These are phyloP conservation scores for Ustilago lituana DNA, from an alignment of 1,284 basidiomycete species.

Conservation along the genomic window DNA sequence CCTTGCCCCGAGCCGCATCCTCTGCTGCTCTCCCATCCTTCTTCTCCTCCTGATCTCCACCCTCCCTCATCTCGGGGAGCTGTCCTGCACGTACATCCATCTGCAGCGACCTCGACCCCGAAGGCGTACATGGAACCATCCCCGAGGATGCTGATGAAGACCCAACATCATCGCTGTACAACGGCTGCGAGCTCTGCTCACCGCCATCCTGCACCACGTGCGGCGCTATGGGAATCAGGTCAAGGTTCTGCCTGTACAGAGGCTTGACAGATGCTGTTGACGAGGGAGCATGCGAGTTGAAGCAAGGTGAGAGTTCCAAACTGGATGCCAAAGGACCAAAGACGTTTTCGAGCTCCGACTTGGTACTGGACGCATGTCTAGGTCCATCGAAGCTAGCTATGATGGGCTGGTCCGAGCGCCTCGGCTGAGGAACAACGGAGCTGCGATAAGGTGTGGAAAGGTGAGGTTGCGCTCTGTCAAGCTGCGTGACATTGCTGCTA, in stretches of 20 bases:
- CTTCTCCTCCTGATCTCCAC: too few species aligned
- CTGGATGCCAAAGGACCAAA: conserved; percentile 24
- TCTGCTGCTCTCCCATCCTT: neutral
- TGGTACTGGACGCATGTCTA: conserved; percentile 12
- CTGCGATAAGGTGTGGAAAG: too few species aligned
- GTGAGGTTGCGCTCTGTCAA: too few species aligned
- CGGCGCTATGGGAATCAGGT: conserved; percentile 13
- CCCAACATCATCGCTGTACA: conserved; percentile 20
- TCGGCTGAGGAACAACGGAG: too few species aligned
- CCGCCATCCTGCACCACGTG: neutral
- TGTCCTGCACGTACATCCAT: neutral
- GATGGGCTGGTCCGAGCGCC: neutral
- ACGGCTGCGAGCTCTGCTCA: conserved; percentile 10
- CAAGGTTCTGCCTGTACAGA: conserved; percentile 20
- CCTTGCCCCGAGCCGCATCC: neutral
- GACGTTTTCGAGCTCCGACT: conserved; percentile 28
- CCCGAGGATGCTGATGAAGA: conserved; percentile 5
- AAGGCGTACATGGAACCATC: conserved; percentile 9
- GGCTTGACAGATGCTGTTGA: too few species aligned
- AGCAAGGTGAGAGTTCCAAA: conserved; percentile 8
- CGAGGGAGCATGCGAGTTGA: neutral
- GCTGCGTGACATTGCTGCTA: too few species aligned
- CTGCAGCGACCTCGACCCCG: conserved; percentile 13
- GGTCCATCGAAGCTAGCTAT: neutral
- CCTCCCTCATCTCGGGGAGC: neutral